Percentiles rank a stretch among this genome's conserved stretches.
Conservation (phyloP, 148 eudicot genomes). For the Arbutus unedo region DNA sequence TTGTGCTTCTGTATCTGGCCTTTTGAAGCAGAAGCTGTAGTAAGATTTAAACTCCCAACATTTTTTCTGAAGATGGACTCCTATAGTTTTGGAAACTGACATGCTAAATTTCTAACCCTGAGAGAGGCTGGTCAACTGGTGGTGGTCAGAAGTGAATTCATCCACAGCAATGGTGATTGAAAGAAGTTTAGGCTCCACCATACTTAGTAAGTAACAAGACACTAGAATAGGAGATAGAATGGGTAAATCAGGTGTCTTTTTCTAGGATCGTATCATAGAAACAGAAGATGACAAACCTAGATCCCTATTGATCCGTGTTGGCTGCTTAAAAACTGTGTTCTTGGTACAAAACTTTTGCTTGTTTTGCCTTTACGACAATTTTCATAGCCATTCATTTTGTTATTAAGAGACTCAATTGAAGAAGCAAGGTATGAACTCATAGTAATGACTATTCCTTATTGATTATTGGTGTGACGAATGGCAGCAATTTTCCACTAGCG, state of each 20-base stretch:
- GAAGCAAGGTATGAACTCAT: not conserved
- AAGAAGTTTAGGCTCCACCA: not conserved
- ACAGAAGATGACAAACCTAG: not conserved
- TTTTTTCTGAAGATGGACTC: not conserved
- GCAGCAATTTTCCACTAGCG: not conserved
- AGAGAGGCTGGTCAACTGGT: not conserved
- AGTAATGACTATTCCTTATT: too few relatives aligned
- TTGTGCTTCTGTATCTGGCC: constrained; percentile 76
- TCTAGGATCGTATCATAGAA: not conserved
- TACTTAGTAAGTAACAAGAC: not conserved
- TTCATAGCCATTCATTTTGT: not conserved
- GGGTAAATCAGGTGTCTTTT: not conserved
- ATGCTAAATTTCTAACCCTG: not conserved
- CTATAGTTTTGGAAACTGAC: not conserved
- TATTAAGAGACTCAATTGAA: not conserved
- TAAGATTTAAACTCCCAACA: not conserved
- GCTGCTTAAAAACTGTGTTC: not conserved
- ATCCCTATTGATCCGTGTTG: not conserved
- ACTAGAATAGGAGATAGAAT: not conserved
- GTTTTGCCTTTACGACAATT: not conserved
- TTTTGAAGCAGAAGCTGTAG: constrained; percentile 59
- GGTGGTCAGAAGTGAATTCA: not conserved
- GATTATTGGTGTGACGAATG: not conserved
- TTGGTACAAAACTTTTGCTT: too few relatives aligned
- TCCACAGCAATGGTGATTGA: not conserved